Evolutionary conservation across 106 monocot species (phyloP).

Genomic region (Allium sativum): DNA sequence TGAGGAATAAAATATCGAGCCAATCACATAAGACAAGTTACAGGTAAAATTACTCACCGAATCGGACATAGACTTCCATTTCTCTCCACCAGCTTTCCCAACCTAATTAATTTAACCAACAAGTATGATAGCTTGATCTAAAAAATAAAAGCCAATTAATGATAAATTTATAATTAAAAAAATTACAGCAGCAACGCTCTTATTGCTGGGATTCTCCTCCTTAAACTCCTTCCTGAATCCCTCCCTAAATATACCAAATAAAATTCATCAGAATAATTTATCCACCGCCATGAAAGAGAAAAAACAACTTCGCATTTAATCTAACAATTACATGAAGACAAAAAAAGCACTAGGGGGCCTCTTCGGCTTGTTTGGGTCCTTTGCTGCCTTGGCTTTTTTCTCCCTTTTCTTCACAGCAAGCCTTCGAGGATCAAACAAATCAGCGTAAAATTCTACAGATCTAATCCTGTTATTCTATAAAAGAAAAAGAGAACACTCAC

Average conservation of each 20-base stretch:
- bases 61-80: conserved; percentile 39
- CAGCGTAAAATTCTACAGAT: background rate
- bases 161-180: background rate
- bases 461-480: background rate
- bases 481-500: background rate
- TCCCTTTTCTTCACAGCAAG: conserved; percentile 3
- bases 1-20: background rate
- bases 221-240: conserved; percentile 57
- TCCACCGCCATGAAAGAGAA: background rate
- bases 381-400: background rate
- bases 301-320: background rate
- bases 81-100: conserved; percentile 54
- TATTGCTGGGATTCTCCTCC: conserved; percentile 60
- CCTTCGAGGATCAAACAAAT: background rate
- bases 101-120: conserved; percentile 20
- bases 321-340: conserved; percentile 5
- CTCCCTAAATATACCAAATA: conserved; percentile 27
- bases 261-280: background rate
- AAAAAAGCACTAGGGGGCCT: conserved; percentile 9
- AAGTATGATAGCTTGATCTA: background rate
- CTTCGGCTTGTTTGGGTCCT: conserved; percentile 12
- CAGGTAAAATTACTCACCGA: conserved; percentile 10
- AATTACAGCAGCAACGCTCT: conserved; percentile 42
- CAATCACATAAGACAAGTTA: background rate
- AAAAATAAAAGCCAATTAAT: background rate